Evolutionary conservation across 2,329 filamentous ascomycete genomes (phyloP), one percentile per base, ranked within the genome.

Genomic region (Penicillium sp.): DNA sequence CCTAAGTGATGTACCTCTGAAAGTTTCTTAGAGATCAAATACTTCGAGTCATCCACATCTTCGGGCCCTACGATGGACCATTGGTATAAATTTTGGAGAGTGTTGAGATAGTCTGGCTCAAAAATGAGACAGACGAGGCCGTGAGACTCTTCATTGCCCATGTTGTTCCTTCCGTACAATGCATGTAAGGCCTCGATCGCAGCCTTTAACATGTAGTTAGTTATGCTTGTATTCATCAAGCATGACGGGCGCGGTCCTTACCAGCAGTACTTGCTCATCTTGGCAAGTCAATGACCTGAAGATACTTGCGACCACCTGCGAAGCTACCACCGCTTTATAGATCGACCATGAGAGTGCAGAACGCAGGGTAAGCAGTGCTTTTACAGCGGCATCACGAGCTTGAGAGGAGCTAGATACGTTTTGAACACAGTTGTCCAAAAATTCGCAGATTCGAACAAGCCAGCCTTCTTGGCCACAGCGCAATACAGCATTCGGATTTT

Each of bases 11-110:
- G 9, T 73, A 88, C 85, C 76, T 98, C 92, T 1, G 89, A 88
- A 31, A 96, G 78, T 64, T 94, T 95, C 69, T 96, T 96, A 27
- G 85, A 80, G 51, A 95, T 80, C 38, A 86, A 80, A 60, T 98
- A 96, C 59, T 88, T 93, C 56, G 88, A 82, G 55, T 95, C 87
- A 50, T 95, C 85, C 41, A 95, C 79, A 52, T 95, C 83, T 42
- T 85, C 77, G 2, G 86, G 77, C 47, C 88, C 83, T 29, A 90
- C 81, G 8, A 79, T 66, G 3, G 86, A 85, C 84, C 85, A 92
- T 45, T 83, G 78, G 54, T 86, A 88, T 9, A 95, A 73, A 42
- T 80, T 77, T 45, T 76, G 77, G 51, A 89, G 78, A 6, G 93
- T 73, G 25, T 75, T 72, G 28, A 94, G 76, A 45, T 81, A 84